Evolutionary conservation across 1,284 basidiomycete species (phyloP).

Genomic region (Vanrija sp.): DNA sequence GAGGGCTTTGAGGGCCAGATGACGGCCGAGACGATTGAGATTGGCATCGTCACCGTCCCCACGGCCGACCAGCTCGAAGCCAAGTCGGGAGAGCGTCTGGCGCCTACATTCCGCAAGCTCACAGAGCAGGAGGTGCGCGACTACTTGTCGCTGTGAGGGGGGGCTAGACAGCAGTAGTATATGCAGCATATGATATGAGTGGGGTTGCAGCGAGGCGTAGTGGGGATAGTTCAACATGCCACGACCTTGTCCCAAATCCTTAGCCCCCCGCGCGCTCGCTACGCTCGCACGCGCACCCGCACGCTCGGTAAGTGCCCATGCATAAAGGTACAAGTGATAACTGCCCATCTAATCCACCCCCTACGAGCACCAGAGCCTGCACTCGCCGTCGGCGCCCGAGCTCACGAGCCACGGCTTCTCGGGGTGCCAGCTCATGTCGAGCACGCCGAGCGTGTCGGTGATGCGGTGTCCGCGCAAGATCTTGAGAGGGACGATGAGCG

Average conservation of each 20-base stretch:
- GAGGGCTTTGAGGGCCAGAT: slow-evolving; percentile 99
- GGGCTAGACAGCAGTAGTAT: slow-evolving; percentile 2
- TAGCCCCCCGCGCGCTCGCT: too few species aligned
- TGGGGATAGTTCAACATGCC: slow-evolving; percentile 1
- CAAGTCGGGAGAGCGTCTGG: slow-evolving; percentile 64
- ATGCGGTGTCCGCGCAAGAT: slow-evolving; percentile 86
- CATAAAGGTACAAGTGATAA: slow-evolving; percentile 1
- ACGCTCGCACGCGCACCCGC: too few species aligned
- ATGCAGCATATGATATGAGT: neutral
- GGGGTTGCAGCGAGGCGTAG: neutral
- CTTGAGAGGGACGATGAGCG: slow-evolving; percentile 94
- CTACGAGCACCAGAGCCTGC: slow-evolving; percentile 68
- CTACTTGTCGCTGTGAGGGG: slow-evolving; percentile 59
- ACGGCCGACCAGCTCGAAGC: slow-evolving; percentile 69
- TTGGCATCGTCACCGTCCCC: slow-evolving; percentile 89
- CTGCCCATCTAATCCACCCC: neutral
- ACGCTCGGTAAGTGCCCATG: neutral
- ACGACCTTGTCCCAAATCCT: neutral
- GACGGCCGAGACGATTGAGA: slow-evolving; percentile 99
- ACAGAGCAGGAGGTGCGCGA: slow-evolving; percentile 91
- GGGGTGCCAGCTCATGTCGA: slow-evolving; percentile 84
- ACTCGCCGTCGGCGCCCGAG: slow-evolving; percentile 87
- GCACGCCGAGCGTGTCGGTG: slow-evolving; percentile 80
- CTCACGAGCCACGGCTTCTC: slow-evolving; percentile 90
- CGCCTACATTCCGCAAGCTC: slow-evolving; percentile 87